These are phyloP conservation scores for Podila epigama DNA, from an alignment of 192 early-diverging fungal species.

Conservation along the genomic window DNA sequence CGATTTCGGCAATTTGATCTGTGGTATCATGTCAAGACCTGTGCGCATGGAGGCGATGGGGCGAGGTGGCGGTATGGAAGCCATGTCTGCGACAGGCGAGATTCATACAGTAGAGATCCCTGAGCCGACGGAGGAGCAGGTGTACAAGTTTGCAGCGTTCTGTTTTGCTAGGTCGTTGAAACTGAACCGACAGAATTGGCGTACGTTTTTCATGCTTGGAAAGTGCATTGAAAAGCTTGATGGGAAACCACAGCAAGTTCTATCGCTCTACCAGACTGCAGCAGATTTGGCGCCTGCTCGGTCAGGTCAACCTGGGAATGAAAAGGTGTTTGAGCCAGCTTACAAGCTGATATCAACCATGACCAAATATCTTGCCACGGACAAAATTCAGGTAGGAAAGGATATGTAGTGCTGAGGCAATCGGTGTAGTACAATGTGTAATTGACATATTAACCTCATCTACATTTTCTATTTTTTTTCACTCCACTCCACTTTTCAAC, in stretches of 20 bases:
- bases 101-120: slow-evolving; percentile 8
- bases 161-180: slow-evolving; percentile 49
- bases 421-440: too few relatives aligned
- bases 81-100: slow-evolving; percentile 23
- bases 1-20: slow-evolving; percentile 58
- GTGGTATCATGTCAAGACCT: slow-evolving; percentile 57
- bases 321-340: slow-evolving; percentile 67
- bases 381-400: slow-evolving; percentile 65
- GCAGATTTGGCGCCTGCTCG: slow-evolving; percentile 32
- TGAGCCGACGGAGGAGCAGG: slow-evolving; percentile 36
- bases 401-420: too few relatives aligned
- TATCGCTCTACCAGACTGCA: slow-evolving; percentile 51
- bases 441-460: too few relatives aligned
- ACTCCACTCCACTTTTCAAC: not conserved
- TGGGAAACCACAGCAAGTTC: slow-evolving; percentile 50
- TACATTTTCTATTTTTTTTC: not conserved
- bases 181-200: slow-evolving; percentile 33
- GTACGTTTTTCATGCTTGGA: slow-evolving; percentile 55
- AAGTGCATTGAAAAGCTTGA: slow-evolving; percentile 60
- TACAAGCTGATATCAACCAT: slow-evolving; percentile 66
- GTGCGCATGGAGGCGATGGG: slow-evolving; percentile 62
- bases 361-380: slow-evolving; percentile 56
- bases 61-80: slow-evolving; percentile 1
- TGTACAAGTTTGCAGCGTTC: slow-evolving; percentile 52
- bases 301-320: slow-evolving; percentile 55